Base-by-base conservation (phyloP, 1,284 basidiomycete species). In the Kalmanozyma brasiliensis region DNA sequence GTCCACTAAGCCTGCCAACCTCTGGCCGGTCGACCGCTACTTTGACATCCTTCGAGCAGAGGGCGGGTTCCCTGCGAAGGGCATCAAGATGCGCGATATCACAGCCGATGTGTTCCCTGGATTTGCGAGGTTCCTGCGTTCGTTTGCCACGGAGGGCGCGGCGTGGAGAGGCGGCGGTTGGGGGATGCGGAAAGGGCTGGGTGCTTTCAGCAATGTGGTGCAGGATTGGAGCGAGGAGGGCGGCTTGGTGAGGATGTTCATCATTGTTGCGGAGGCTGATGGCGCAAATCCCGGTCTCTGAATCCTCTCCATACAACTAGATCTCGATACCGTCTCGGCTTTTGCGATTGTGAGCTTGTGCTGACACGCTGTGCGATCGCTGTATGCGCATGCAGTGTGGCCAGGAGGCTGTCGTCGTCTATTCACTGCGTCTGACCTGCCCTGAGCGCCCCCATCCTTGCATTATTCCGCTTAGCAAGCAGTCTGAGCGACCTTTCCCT, bases 71-170 rank as follows among this genome's bases (percentile, higher is more conserved):
- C 4, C 23, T 7, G 22, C 33, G 0, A 34, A 58, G 3, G 19
- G 24, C 19, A 49, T 77, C 20, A 20, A 36, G 22, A 72, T 80
- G 46, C 48, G 49, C n/a, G 80, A 80, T 51, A 66, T 81, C 11
- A 77, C 76, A 1, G 58, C 42, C 8, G 45, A 63, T 35, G 70
- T 77, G 14, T 80, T 80, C 35, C 74, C 73, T 5, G 76, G 77
- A 1, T 80, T 81, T 37, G 47, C 77, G 4, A 33, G 53, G 7
- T 81, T 79, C 41, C 48, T 81, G 19, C 38, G 36, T 2, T 42
- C 49, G 3, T 55, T 78, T 24, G 73, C 40, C 43, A 47, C 57
- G 1, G 55, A 66, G 16, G 77, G 80, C 29, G 42, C 32, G n/a
- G 61, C 60, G 1, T 79, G 77, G 77, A 61, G 75, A 37, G 75